Percentiles rank a stretch among this genome's conserved stretches.
Evolutionary conservation across 176 grass and related monocot species (phyloP).

Genomic region (Ananas comosus): DNA sequence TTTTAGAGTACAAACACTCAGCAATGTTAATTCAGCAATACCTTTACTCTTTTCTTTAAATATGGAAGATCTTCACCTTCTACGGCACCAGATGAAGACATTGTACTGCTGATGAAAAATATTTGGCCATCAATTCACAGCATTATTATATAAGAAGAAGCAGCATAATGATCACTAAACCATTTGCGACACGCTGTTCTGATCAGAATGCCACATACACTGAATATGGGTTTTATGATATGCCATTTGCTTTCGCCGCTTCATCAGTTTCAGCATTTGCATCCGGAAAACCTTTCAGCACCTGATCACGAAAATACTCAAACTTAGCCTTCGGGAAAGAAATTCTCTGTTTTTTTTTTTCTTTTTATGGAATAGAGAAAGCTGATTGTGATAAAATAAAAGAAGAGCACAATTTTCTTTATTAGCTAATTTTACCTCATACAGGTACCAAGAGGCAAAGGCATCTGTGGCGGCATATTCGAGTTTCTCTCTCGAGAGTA

Average conservation of each 20-base stretch:
- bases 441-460: slow-evolving; percentile 80
- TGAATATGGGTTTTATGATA: slow-evolving; percentile 9
- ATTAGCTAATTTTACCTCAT: slow-evolving; percentile 54
- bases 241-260: background rate
- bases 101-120: too few relatives aligned
- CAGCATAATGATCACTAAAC: too few relatives aligned
- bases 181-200: background rate
- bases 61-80: too few relatives aligned
- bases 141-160: too few relatives aligned
- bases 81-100: too few relatives aligned
- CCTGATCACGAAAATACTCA: slow-evolving; percentile 31
- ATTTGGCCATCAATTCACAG: too few relatives aligned
- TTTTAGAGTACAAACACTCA: too few relatives aligned
- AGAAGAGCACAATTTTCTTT: background rate
- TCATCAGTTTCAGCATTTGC: slow-evolving; percentile 23
- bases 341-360: slow-evolving; percentile 5
- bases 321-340: slow-evolving; percentile 5
- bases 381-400: slow-evolving; percentile 12
- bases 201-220: slow-evolving; percentile 1
- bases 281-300: slow-evolving; percentile 40
- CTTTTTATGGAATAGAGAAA: background rate
- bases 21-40: too few relatives aligned
- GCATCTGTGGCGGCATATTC: slow-evolving; percentile 96
- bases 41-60: too few relatives aligned
- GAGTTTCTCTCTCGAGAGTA: slow-evolving; percentile 59